Percentiles rank a stretch among this genome's conserved stretches.
Evolutionary conservation across 2,329 filamentous ascomycete genomes (phyloP).

Genomic region (Aspergillus sp.): DNA sequence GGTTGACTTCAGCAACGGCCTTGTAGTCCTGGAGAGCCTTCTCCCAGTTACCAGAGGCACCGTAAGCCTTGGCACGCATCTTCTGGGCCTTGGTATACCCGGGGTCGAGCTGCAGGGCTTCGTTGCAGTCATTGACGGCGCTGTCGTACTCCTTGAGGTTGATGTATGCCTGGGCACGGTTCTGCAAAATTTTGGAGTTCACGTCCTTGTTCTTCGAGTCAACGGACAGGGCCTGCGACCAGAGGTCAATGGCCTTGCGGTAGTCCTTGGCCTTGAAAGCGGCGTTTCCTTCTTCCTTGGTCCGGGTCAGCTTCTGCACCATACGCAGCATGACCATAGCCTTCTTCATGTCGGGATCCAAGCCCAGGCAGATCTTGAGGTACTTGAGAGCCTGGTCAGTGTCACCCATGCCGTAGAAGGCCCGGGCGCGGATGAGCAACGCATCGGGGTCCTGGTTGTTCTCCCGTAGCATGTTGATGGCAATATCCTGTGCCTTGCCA

Average conservation of each 20-base stretch:
- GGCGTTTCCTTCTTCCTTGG: constrained; percentile 87
- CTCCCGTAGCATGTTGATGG: constrained; percentile 74
- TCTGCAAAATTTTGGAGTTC: constrained; percentile 91
- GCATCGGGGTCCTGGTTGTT: constrained; percentile 94
- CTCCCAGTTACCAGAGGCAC: constrained; percentile 83
- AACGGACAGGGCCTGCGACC: constrained; percentile 72
- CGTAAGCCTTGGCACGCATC: constrained; percentile 85
- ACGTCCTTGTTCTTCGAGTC: constrained; percentile 85
- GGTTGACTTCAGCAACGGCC: constrained; percentile 72
- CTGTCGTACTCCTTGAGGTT: constrained; percentile 73
- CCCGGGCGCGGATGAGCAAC: constrained; percentile 77
- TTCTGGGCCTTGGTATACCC: constrained; percentile 85
- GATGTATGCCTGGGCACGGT: constrained; percentile 77
- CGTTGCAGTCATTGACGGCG: constrained; percentile 79
- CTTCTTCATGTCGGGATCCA: constrained; percentile 85
- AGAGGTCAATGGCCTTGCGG: constrained; percentile 75
- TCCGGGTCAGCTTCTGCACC: constrained; percentile 84
- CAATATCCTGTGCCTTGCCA: constrained; percentile 86
- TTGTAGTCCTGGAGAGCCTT: constrained; percentile 87
- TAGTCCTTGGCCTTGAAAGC: constrained; percentile 82
- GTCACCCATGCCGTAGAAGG: constrained; percentile 84
- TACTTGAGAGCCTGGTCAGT: constrained; percentile 91
- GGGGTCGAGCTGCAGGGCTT: constrained; percentile 74
- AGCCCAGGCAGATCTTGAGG: constrained; percentile 80
- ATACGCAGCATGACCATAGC: constrained; percentile 83